Evolutionary conservation across 441 rosid species (phyloP).

Genomic region (Cnidoscolus chayamansa): DNA sequence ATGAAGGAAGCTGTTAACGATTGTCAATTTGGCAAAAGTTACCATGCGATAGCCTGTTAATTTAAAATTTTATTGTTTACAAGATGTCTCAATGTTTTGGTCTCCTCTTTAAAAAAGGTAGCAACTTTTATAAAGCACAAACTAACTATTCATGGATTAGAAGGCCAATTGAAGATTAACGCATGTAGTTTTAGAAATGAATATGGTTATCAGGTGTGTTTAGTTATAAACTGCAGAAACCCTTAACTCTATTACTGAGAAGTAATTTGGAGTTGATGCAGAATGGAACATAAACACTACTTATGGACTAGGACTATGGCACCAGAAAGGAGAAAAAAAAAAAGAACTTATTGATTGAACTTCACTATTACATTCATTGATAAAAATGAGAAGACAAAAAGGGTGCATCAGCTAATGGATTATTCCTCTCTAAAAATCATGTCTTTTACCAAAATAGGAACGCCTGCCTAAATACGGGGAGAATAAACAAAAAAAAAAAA

Average conservation of each 20-base stretch:
- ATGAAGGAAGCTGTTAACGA: neutral
- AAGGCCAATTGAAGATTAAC: neutral
- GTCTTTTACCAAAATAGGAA: neutral
- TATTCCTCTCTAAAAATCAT: neutral
- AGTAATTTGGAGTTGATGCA: neutral
- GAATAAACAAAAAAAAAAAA: neutral
- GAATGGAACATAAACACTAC: neutral
- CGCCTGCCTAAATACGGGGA: neutral
- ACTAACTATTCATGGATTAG: slow-evolving; percentile 5
- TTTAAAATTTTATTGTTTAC: neutral
- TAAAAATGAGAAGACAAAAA: neutral
- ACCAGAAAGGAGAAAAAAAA: neutral
- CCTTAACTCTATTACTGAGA: neutral
- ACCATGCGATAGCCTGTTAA: neutral
- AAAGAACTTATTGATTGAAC: neutral
- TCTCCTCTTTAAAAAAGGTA: neutral
- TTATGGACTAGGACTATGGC: neutral
- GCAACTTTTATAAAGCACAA: neutral
- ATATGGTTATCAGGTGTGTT: neutral
- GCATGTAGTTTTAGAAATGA: neutral
- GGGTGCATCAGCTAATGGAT: neutral
- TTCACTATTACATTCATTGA: neutral
- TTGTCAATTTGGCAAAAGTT: neutral
- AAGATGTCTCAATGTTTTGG: neutral
- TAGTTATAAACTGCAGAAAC: neutral